Evolutionary conservation across 306 rosid genomes (phyloP).

Genomic region (Begonia fuchsioides): DNA sequence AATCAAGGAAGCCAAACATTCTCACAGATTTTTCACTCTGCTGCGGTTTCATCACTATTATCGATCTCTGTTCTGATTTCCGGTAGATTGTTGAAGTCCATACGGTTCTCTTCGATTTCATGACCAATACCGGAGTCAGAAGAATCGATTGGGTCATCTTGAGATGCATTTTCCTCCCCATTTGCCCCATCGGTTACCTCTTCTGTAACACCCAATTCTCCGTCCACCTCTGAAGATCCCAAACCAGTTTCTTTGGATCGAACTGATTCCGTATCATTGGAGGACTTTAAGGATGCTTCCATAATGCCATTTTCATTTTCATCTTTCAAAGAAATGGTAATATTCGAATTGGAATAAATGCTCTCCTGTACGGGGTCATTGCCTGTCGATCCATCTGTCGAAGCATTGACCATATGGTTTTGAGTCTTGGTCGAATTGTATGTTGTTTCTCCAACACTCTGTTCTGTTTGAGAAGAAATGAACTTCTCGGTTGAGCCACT

Average conservation of each 20-base stretch:
- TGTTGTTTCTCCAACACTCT: slow-evolving; percentile 12
- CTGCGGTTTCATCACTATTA: slow-evolving; percentile 41
- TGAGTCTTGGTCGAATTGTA: slow-evolving; percentile 10
- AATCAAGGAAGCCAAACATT: slow-evolving; percentile 8
- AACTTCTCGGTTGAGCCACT: slow-evolving; percentile 3
- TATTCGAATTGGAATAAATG: slow-evolving; percentile 17
- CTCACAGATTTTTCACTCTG: slow-evolving; percentile 26
- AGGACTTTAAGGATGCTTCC: slow-evolving; percentile 18
- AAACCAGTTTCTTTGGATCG: neutral
- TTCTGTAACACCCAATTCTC: slow-evolving; percentile 16
- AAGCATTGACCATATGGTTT: slow-evolving; percentile 10
- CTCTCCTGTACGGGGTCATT: slow-evolving; percentile 7
- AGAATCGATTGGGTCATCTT: slow-evolving; percentile 53
- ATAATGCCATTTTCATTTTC: slow-evolving; percentile 23
- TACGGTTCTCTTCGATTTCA: slow-evolving; percentile 29
- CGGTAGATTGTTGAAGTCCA: slow-evolving; percentile 59
- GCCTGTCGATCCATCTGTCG: slow-evolving; percentile 4
- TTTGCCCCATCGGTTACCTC: slow-evolving; percentile 22
- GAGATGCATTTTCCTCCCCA: slow-evolving; percentile 21
- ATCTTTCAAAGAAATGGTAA: slow-evolving; percentile 12
- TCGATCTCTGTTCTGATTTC: slow-evolving; percentile 39
- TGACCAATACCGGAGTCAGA: slow-evolving; percentile 34
- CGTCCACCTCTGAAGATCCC: slow-evolving; percentile 13
- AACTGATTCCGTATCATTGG: slow-evolving; percentile 7
- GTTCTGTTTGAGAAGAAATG: slow-evolving; percentile 29